Percentiles rank a stretch among this genome's conserved stretches.
Conservation (phyloP, 768 basidiomycete species). For the Phylloporus scabripes region DNA sequence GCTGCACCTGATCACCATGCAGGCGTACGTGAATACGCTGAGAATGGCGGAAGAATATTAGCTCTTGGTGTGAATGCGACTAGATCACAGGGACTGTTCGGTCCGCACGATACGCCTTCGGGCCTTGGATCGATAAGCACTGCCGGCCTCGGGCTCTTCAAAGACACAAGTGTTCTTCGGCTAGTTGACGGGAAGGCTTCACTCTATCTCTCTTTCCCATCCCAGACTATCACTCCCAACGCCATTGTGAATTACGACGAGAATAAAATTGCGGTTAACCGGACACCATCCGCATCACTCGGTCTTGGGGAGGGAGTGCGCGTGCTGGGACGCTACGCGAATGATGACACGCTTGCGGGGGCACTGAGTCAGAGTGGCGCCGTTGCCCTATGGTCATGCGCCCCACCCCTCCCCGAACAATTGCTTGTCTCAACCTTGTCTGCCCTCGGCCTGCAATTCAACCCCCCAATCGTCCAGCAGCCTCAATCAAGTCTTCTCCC, state of each 20-base stretch:
- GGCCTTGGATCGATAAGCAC: conserved; percentile 33
- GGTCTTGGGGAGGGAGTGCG: conserved; percentile 11
- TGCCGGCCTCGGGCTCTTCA: conserved; percentile 31
- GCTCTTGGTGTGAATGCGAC: conserved; percentile 60
- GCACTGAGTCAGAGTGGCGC: conserved; percentile 21
- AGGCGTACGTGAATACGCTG: conserved; percentile 55
- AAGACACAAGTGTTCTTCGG: conserved; percentile 22
- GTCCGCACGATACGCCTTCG: conserved; percentile 33
- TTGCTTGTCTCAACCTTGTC: conserved; percentile 19
- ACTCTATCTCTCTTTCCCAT: conserved; percentile 25
- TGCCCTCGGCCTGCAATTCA: conserved; percentile 25
- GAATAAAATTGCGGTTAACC: conserved; percentile 1
- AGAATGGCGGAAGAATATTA: conserved; percentile 65
- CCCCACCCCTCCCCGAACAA: conserved; percentile 20
- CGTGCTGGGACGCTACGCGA: conserved; percentile 18
- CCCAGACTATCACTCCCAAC: conserved; percentile 4
- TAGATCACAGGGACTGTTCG: conserved; percentile 38
- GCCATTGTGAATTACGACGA: conserved; percentile 9
- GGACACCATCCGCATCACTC: conserved; percentile 15
- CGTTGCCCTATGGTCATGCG: conserved; percentile 29
- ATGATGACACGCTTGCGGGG: conserved; percentile 18
- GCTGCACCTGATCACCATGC: conserved; percentile 39
- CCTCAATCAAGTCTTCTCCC: conserved; percentile 15
- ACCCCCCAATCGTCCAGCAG: background rate
- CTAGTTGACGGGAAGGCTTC: conserved; percentile 20